Conservation (phyloP, 495 filamentous ascomycete species). For the Amniculicola lignicola region DNA sequence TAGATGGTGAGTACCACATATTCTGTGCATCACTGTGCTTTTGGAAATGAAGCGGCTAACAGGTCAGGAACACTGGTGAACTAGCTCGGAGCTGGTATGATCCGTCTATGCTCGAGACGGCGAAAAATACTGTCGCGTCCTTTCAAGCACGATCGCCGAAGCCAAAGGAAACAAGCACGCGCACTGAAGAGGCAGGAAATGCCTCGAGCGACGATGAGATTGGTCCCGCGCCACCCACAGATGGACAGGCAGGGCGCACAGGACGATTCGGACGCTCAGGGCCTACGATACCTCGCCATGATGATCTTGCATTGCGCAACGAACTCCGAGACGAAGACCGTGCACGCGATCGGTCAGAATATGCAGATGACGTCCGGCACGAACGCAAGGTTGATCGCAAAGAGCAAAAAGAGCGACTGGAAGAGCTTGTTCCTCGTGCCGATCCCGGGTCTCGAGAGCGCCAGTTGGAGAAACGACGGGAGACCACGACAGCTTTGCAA, state of each 20-base stretch:
- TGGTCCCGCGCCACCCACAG: constrained; percentile 65
- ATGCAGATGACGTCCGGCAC: constrained; percentile 54
- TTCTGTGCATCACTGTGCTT: not conserved
- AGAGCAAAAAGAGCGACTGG: constrained; percentile 59
- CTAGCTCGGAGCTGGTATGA: constrained; percentile 94
- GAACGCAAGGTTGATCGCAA: constrained; percentile 61
- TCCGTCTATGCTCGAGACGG: constrained; percentile 46
- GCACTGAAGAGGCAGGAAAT: constrained; percentile 30
- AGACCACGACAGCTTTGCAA: constrained; percentile 52
- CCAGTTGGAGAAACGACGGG: constrained; percentile 76
- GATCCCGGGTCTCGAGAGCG: constrained; percentile 83
- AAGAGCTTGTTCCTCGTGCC: constrained; percentile 79
- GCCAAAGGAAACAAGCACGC: not conserved
- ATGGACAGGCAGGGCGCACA: too few relatives aligned
- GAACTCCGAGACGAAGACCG: constrained; percentile 55
- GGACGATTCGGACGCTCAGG: constrained; percentile 51
- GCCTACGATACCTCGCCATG: constrained; percentile 67
- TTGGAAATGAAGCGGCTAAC: constrained; percentile 42
- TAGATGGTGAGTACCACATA: constrained; percentile 67
- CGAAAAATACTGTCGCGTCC: constrained; percentile 10
- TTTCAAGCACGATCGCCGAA: not conserved
- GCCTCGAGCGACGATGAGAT: constrained; percentile 58
- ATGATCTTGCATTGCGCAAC: constrained; percentile 70
- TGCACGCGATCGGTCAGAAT: constrained; percentile 53
- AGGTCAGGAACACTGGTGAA: constrained; percentile 81